phyloP scores from a whole-genome alignment of 495 filamentous ascomycete genomes.

The Diplogelasinospora grovesii region DNA sequence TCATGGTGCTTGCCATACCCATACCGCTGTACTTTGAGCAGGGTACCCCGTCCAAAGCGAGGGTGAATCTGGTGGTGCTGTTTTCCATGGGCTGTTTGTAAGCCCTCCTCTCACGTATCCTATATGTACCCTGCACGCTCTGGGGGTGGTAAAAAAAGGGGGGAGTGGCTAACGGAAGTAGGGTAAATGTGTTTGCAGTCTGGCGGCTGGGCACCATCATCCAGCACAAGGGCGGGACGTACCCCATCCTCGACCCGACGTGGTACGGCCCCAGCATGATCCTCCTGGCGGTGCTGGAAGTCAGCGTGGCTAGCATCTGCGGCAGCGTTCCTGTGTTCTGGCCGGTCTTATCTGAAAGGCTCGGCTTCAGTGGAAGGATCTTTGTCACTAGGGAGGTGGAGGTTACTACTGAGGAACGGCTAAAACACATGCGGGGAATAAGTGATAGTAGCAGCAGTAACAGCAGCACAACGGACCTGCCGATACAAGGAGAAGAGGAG shows the following conservation, averaged over 20 bases:
- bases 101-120: neutral
- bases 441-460: too few species aligned
- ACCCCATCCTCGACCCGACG: conserved; percentile 25
- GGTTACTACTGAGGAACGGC: too few species aligned
- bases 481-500: too few species aligned
- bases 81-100: conserved; percentile 26
- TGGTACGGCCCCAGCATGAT: conserved; percentile 25
- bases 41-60: conserved; percentile 10
- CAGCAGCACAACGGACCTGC: too few species aligned
- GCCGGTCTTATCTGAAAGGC: conserved; percentile 4
- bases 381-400: conserved; percentile 30
- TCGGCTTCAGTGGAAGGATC: conserved; percentile 26
- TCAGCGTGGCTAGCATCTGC: conserved; percentile 26
- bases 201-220: conserved; percentile 27
- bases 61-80: conserved; percentile 19
- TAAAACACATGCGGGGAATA: too few species aligned
- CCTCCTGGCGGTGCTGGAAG: conserved; percentile 23
- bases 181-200: conserved; percentile 24
- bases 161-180: conserved; percentile 3
- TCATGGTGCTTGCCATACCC: conserved; percentile 25
- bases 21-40: conserved; percentile 25
- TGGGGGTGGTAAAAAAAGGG: too few species aligned
- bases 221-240: conserved; percentile 17
- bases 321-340: conserved; percentile 31
- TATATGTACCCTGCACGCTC: too few species aligned